These are phyloP conservation scores for Triadica sebifera DNA, from an alignment of 345 rosid genomes.

Conservation along the genomic window DNA sequence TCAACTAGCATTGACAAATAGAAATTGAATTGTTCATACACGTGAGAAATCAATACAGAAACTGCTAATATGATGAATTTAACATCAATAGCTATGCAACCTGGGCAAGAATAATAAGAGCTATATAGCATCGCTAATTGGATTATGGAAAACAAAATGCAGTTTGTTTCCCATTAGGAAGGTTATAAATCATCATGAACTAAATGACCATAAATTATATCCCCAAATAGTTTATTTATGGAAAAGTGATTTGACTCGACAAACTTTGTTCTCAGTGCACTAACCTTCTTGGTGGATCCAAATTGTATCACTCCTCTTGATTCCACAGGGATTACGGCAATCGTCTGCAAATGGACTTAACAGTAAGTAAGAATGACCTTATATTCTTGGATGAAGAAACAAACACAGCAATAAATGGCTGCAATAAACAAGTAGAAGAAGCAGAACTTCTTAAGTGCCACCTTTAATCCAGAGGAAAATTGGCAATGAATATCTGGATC, in stretches of 20 bases:
- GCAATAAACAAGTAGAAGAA: not conserved
- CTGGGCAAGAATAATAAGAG: not conserved
- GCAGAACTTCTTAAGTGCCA: slow-evolving; percentile 8
- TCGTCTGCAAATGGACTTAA: slow-evolving; percentile 53
- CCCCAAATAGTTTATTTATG: not conserved
- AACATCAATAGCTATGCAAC: not conserved
- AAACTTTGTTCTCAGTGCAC: slow-evolving; percentile 15
- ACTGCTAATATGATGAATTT: not conserved
- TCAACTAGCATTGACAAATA: not conserved
- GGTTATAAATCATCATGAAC: too few species aligned
- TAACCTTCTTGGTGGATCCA: slow-evolving; percentile 80
- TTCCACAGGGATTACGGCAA: slow-evolving; percentile 61
- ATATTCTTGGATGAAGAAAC: not conserved
- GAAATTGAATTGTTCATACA: not conserved
- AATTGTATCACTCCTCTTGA: slow-evolving; percentile 69
- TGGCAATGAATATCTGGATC: slow-evolving; percentile 36
- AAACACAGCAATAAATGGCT: not conserved
- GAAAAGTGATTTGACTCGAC: not conserved
- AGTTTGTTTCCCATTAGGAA: too few species aligned
- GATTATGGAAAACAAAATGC: not conserved
- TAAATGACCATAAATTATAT: too few species aligned
- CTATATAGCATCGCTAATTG: not conserved
- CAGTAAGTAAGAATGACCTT: slow-evolving; percentile 4
- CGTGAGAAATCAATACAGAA: not conserved
- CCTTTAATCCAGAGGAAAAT: slow-evolving; percentile 57